Percentiles rank a stretch among this genome's conserved stretches.
Evolutionary conservation across 768 basidiomycete genomes (phyloP).

Genomic region (Mycena polygramma): DNA sequence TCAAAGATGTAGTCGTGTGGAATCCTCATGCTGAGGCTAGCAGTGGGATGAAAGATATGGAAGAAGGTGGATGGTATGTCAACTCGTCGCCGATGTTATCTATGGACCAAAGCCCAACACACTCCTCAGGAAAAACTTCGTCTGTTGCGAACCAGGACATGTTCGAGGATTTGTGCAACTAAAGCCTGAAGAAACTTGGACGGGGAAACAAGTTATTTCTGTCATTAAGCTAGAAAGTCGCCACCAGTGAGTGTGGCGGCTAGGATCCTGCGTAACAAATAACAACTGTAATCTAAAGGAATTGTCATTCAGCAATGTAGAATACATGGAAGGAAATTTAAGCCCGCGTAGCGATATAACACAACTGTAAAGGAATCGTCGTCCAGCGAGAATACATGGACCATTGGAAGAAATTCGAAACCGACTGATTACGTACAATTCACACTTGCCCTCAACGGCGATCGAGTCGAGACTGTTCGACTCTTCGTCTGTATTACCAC

Average conservation of each 20-base stretch:
- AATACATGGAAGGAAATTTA: not conserved
- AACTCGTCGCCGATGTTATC: not conserved
- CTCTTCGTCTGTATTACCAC: conserved; percentile 27
- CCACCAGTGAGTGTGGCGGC: conserved; percentile 37
- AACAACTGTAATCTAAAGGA: conserved; percentile 28
- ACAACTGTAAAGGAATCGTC: too few species aligned
- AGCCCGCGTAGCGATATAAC: too few species aligned
- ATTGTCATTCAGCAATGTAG: conserved; percentile 13
- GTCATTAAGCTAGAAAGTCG: conserved; percentile 51
- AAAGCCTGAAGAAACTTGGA: conserved; percentile 77
- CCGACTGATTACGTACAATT: not conserved
- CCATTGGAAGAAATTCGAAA: too few species aligned
- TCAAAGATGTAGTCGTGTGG: conserved; percentile 94
- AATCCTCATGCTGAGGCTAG: conserved; percentile 86
- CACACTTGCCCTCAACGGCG: not conserved
- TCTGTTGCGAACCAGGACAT: conserved; percentile 94
- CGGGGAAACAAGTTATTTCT: conserved; percentile 79
- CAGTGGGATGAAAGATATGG: conserved; percentile 88
- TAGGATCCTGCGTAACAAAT: conserved; percentile 12
- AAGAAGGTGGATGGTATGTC: conserved; percentile 84
- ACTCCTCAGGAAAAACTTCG: conserved; percentile 75
- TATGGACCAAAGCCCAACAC: conserved; percentile 1
- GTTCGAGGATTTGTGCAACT: conserved; percentile 80
- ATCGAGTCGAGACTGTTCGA: not conserved
- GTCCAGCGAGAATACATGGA: too few species aligned